These are phyloP conservation scores for Pseudogymnoascus destructans DNA, from an alignment of 2,329 filamentous ascomycete species.

Conservation along the genomic window DNA sequence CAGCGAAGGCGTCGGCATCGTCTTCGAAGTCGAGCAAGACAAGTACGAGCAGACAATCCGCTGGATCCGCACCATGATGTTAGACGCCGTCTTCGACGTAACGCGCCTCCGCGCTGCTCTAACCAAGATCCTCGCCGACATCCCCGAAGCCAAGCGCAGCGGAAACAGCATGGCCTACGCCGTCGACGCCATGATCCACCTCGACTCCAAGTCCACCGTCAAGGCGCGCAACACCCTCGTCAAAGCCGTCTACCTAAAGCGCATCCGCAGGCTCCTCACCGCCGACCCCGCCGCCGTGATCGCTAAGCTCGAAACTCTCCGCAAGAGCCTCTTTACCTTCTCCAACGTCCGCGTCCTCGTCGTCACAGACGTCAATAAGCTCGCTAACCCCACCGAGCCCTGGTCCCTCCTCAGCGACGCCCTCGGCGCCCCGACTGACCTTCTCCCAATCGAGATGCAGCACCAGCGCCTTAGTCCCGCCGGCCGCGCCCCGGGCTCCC, in stretches of 20 bases:
- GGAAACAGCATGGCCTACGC: conserved; percentile 55
- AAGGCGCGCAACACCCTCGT: conserved; percentile 74
- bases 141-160: conserved; percentile 82
- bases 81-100: conserved; percentile 77
- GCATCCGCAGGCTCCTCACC: conserved; percentile 67
- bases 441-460: conserved; percentile 59
- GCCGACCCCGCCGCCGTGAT: conserved; percentile 65
- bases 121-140: conserved; percentile 75
- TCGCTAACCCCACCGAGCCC: conserved; percentile 60
- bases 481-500: conserved; percentile 60
- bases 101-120: conserved; percentile 49
- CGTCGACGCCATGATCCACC: conserved; percentile 66
- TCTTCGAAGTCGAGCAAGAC: conserved; percentile 74
- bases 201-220: conserved; percentile 60
- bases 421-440: conserved; percentile 31
- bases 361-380: conserved; percentile 63
- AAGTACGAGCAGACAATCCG: conserved; percentile 73
- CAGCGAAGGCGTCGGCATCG: conserved; percentile 66
- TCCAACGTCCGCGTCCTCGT: conserved; percentile 79
- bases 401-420: conserved; percentile 44
- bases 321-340: conserved; percentile 63
- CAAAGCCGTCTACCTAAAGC: conserved; percentile 75
- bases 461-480: conserved; percentile 60
- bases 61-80: conserved; percentile 79
- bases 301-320: conserved; percentile 62